phyloP scores from a whole-genome alignment of 176 grass and related monocot genomes.

The Oryza glaberrima region DNA sequence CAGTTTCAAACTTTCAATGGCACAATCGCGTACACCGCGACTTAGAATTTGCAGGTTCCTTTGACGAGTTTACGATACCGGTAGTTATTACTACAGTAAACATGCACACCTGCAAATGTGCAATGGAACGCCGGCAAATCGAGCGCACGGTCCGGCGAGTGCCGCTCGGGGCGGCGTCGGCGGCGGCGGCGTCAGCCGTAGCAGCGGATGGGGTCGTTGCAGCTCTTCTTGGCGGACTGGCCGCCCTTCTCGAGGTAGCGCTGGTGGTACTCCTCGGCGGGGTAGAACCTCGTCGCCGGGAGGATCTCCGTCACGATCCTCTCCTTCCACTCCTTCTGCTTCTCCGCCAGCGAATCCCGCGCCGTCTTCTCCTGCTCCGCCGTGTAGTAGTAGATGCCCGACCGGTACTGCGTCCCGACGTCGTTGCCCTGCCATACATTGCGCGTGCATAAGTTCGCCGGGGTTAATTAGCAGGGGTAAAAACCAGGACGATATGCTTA shows the following conservation, averaged over 20 bases:
- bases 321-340: constrained; percentile 62
- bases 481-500: neutral
- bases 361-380: constrained; percentile 70
- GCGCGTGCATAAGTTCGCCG: neutral
- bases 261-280: constrained; percentile 87
- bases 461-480: neutral
- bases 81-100: neutral
- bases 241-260: constrained; percentile 91
- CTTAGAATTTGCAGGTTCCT: too few relatives aligned
- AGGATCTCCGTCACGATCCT: constrained; percentile 84
- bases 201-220: constrained; percentile 89
- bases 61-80: too few relatives aligned
- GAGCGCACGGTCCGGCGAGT: neutral
- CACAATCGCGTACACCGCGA: neutral
- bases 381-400: constrained; percentile 95
- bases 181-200: constrained; percentile 58
- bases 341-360: constrained; percentile 54
- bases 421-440: constrained; percentile 56
- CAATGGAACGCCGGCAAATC: neutral
- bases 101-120: too few relatives aligned
- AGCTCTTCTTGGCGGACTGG: constrained; percentile 73
- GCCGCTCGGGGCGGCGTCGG: too few relatives aligned
- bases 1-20: neutral
- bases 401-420: constrained; percentile 91
- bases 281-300: constrained; percentile 76